phyloP scores from a whole-genome alignment of 2,329 filamentous ascomycete species.

The Capronia americana region DNA sequence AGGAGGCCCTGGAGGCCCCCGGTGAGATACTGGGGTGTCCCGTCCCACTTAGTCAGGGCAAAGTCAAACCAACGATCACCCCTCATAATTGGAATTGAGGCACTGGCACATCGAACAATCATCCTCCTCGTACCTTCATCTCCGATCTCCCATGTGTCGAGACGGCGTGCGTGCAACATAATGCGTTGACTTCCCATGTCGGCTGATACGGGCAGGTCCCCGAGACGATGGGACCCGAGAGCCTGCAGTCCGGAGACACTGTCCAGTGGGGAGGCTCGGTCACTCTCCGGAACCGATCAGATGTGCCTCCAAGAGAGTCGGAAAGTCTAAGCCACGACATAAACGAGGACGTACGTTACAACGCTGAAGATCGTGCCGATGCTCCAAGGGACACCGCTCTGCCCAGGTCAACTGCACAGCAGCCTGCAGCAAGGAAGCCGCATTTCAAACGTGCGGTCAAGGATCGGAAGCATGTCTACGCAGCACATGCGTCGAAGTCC shows the following conservation, averaged over 20 bases:
- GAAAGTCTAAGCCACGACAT: neutral
- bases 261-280: conserved; percentile 9
- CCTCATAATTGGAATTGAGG: conserved; percentile 1
- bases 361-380: neutral
- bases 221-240: neutral
- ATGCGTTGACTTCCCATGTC: neutral
- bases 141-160: neutral
- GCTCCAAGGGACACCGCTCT: neutral
- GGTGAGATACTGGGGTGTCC: no score
- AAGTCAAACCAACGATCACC: neutral
- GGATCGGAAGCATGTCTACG: neutral
- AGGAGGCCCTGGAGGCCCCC: no score
- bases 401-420: neutral
- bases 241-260: neutral
- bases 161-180: neutral
- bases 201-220: conserved; percentile 3
- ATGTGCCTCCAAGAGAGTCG: neutral
- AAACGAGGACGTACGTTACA: conserved; percentile 1
- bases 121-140: neutral
- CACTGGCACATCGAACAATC: neutral
- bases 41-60: conserved; percentile 3
- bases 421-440: conserved; percentile 1
- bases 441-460: conserved; percentile 10
- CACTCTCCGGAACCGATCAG: conserved; percentile 9
- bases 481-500: neutral